Base-by-base conservation (phyloP, 2,329 filamentous ascomycete genomes). In the Neonectria ditissima region DNA sequence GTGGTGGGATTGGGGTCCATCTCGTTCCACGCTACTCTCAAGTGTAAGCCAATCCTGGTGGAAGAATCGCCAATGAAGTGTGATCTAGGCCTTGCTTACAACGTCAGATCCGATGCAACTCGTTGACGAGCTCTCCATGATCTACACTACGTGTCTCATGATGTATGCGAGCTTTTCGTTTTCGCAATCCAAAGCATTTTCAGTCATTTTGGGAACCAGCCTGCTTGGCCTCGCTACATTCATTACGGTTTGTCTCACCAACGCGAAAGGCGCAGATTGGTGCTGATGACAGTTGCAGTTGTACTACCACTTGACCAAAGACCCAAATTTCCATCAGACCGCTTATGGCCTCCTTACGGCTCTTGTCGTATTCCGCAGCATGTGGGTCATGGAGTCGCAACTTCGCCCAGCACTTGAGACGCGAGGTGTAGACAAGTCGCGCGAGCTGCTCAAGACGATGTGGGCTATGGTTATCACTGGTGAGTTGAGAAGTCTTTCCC, bases 321-420 rank as follows among this genome's bases (percentile, higher is more conserved):
- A 97, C 68, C 92, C 93, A 0, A 82, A 87, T 1, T 97, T 97
- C 77, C 93, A 97, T 79, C 92, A 97, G 76, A 89, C 88, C 65
- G 91, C 90, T 5, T 97, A 94, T 71, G 92, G 89, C 2, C 74
- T 91, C 4, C 80, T 97, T 45, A 96, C 92, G 0, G 84, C 85
- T 5, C 82, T 89, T 44, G 88, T 95, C 22, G 83, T 96, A 24
- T 81, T 91, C 56, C 88, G 91, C 34, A 91, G 89, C 71, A 90
- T 94, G 82, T 93, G 89, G 75, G 87, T 92, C 26, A 95, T 95
- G 91, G 82, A 85, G 69, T 75, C 72, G 37, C 66, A 79, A 51
- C 73, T 87, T 50, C 77, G 82, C 73, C 89, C 79, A 65, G 81
- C 74, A 69, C 77, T 81, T 66, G 79, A 72, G 75, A 80, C 74